Conservation (phyloP, 768 basidiomycete genomes). For the Boletus huronensis region DNA sequence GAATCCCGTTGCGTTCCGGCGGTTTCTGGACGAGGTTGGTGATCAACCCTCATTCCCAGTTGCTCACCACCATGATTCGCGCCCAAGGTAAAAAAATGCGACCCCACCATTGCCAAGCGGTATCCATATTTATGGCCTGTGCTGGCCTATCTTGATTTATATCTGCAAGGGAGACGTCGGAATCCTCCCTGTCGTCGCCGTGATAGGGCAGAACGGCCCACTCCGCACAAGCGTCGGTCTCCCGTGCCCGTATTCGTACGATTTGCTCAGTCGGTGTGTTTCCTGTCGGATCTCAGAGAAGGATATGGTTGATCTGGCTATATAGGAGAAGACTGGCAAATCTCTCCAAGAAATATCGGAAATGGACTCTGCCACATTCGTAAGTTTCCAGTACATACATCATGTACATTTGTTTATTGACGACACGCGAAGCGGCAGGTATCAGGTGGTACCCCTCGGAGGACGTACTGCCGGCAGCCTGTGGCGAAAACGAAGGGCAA, state of each 20-base stretch:
- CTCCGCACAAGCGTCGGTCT: not conserved
- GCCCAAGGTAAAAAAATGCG: constrained; percentile 8
- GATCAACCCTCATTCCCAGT: not conserved
- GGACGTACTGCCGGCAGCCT: not conserved
- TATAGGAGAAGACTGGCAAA: constrained; percentile 10
- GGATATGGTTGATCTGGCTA: not conserved
- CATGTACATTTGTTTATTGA: not conserved
- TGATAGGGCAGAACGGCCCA: no score
- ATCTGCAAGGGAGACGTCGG: constrained; percentile 1
- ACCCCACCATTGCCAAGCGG: constrained; percentile 10
- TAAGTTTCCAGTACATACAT: not conserved
- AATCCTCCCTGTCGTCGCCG: no score
- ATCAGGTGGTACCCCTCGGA: not conserved
- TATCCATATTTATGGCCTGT: constrained; percentile 17
- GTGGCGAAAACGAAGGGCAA: not conserved
- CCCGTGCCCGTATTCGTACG: constrained; percentile 12
- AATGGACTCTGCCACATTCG: not conserved
- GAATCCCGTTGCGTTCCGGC: not conserved
- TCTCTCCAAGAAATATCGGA: not conserved
- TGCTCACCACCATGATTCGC: not conserved
- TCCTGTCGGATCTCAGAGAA: not conserved
- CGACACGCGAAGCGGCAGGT: not conserved
- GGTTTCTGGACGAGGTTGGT: constrained; percentile 17
- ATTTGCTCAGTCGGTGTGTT: constrained; percentile 7
- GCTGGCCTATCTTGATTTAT: constrained; percentile 13